Conservation (phyloP, 2,329 filamentous ascomycete species). For the Penicillium concentricum region DNA sequence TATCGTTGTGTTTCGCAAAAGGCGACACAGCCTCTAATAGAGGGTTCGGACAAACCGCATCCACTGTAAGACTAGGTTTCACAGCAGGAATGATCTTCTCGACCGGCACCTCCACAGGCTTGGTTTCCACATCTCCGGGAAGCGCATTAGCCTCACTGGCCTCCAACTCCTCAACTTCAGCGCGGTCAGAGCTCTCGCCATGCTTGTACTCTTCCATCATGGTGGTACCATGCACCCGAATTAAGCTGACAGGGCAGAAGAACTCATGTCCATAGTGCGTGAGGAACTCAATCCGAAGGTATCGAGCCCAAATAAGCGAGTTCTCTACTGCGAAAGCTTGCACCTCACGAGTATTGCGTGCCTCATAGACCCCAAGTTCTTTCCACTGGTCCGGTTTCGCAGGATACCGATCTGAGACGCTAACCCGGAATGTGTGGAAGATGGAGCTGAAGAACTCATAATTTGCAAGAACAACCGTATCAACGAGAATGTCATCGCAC, state of each 20-base stretch:
- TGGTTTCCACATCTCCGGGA: conserved; percentile 12
- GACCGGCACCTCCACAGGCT: conserved; percentile 22
- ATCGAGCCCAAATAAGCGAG: conserved; percentile 92
- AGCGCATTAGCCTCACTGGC: conserved; percentile 27
- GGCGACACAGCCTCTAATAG: conserved; percentile 13
- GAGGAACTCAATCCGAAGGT: conserved; percentile 86
- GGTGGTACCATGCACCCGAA: conserved; percentile 88
- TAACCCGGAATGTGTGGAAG: conserved; percentile 85
- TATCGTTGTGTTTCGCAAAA: conserved; percentile 12
- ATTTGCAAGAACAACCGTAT: conserved; percentile 95
- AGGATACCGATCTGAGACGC: conserved; percentile 91
- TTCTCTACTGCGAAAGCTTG: conserved; percentile 94
- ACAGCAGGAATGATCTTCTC: conserved; percentile 14
- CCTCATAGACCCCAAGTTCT: conserved; percentile 82
- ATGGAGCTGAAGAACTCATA: conserved; percentile 99
- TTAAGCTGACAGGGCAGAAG: conserved; percentile 87
- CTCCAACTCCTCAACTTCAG: conserved; percentile 61
- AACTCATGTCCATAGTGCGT: conserved; percentile 95
- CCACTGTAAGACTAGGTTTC: conserved; percentile 6
- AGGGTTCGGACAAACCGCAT: conserved; percentile 18
- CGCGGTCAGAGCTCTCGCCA: conserved; percentile 66
- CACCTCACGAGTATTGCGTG: conserved; percentile 86
- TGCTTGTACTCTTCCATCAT: conserved; percentile 95
- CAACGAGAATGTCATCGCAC: conserved; percentile 81
- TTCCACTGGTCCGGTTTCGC: conserved; percentile 92